phyloP scores from a whole-genome alignment of 495 filamentous ascomycete genomes.

The Amorphotheca resinae region DNA sequence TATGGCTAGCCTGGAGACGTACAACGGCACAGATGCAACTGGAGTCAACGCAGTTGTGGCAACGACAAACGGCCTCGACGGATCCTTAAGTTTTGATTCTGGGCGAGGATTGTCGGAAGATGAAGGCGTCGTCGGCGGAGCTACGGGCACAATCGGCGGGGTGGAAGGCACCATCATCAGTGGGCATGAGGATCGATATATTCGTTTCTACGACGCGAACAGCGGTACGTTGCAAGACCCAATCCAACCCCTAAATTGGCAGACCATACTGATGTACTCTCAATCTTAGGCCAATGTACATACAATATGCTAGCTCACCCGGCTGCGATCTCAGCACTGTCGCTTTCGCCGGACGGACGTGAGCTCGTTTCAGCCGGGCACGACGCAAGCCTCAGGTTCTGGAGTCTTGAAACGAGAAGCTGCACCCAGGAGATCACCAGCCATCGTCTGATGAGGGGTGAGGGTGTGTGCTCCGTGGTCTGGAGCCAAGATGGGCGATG shows the following conservation, averaged over 20 bases:
- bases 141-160: slow-evolving; percentile 73
- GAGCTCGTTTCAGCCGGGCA: slow-evolving; percentile 95
- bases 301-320: slow-evolving; percentile 97
- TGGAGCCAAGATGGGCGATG: slow-evolving; percentile 91
- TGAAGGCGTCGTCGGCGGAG: slow-evolving; percentile 56
- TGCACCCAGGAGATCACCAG: slow-evolving; percentile 90
- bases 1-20: slow-evolving; percentile 89
- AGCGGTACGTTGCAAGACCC: slow-evolving; percentile 64
- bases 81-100: slow-evolving; percentile 50
- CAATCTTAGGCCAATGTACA: slow-evolving; percentile 78
- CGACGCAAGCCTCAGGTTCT: slow-evolving; percentile 89
- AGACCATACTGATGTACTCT: neutral
- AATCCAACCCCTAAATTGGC: neutral
- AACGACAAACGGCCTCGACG: slow-evolving; percentile 67
- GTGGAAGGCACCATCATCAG: slow-evolving; percentile 88
- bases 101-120: slow-evolving; percentile 49
- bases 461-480: slow-evolving; percentile 83
- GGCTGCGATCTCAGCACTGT: slow-evolving; percentile 78
- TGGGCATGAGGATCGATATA: slow-evolving; percentile 89
- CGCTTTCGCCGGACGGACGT: slow-evolving; percentile 78
- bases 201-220: slow-evolving; percentile 96
- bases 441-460: slow-evolving; percentile 83
- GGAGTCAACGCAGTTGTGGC: slow-evolving; percentile 89
- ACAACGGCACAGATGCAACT: slow-evolving; percentile 71
- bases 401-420: slow-evolving; percentile 87